Evolutionary conservation across 2,329 filamentous ascomycete species (phyloP), one percentile per base, ranked within the genome.

Genomic region (Teratosphaeria pseudoeucalypti): DNA sequence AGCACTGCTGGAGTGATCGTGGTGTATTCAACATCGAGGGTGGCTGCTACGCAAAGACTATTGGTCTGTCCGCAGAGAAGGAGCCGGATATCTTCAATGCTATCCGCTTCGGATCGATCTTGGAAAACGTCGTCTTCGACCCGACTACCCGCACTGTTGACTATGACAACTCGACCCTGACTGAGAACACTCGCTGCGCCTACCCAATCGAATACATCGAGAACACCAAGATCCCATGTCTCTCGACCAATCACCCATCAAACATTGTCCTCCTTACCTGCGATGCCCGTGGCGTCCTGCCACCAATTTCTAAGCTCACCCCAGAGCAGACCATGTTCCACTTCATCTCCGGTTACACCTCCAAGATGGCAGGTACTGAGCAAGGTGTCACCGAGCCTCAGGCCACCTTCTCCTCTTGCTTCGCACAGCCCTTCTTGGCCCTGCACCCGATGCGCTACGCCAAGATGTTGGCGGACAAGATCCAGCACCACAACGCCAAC

Each of bases 1-100:
- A 99, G 87, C 94, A 99, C 85, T 97, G 94, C 88, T 99, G 94
- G 94, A 92, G 87, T 69, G 94, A 99, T 75, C 85, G 78, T 60
- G 94, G 94, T 76, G 86, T 99, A 74, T 99, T 99, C 88, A 99
- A 99, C 85, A 99, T 99, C 61, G 94, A 99, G 80, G 94, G 94
- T 71, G 94, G 94, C 66, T 99, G 94, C 85, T 99, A 99, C 79
- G 94, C 94, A 77, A 99, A 99, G 87, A 92, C 88, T 78, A 92
- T 99, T 74, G 92, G 92, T 67, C 87, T 99, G 60, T 96, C 94
- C 26, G 92, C 87, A 55, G 94, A 99, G 83, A 99, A 97, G 85
- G 94, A 99, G 79, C 94, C 94, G 58, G 94, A 99, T 82, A 99
- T 99, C 72, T 95, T 87, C 80, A 86, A 86, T 75, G 92, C 94